phyloP scores from a whole-genome alignment of 768 basidiomycete genomes.

The Phlegmacium glaucopus region DNA sequence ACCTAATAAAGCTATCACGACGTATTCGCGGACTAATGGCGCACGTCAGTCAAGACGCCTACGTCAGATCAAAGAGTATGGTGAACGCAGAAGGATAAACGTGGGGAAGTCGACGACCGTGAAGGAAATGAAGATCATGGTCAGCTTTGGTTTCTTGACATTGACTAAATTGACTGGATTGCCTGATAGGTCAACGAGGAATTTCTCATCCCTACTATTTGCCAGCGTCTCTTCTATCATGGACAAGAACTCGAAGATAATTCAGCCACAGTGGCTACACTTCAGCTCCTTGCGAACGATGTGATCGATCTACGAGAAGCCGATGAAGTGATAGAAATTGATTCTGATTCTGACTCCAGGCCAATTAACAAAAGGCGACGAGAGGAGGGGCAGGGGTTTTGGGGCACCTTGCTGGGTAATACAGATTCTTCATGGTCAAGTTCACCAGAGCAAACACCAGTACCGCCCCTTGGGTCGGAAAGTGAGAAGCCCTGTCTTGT shows the following conservation, averaged over 20 bases:
- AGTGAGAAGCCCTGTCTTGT: slow-evolving; percentile 41
- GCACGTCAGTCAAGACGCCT: slow-evolving; percentile 71
- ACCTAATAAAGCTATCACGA: slow-evolving; percentile 11
- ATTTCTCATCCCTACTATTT: slow-evolving; percentile 69
- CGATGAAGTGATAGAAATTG: slow-evolving; percentile 55
- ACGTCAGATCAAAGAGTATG: slow-evolving; percentile 50
- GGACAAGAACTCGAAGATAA: slow-evolving; percentile 66
- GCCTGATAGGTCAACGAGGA: slow-evolving; percentile 53
- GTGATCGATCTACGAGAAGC: slow-evolving; percentile 64
- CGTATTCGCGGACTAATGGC: slow-evolving; percentile 37
- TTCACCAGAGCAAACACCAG: slow-evolving; percentile 21
- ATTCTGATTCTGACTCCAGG: slow-evolving; percentile 45
- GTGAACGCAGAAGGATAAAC: slow-evolving; percentile 46
- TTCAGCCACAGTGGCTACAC: slow-evolving; percentile 49
- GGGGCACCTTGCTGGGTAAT: slow-evolving; percentile 64
- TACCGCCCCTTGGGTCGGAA: slow-evolving; percentile 11
- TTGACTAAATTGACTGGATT: neutral
- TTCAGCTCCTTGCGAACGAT: slow-evolving; percentile 54
- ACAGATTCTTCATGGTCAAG: slow-evolving; percentile 20
- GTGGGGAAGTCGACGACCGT: slow-evolving; percentile 67
- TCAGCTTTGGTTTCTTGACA: slow-evolving; percentile 29
- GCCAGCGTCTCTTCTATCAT: slow-evolving; percentile 65
- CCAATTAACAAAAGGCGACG: slow-evolving; percentile 37
- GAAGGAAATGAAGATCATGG: slow-evolving; percentile 76
- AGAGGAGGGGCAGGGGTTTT: slow-evolving; percentile 67